A percentile compares a stretch with the other conserved stretches of the same genome.
Conservation (phyloP, 371 early-diverging fungal species). For the Parasitella parasitica region DNA sequence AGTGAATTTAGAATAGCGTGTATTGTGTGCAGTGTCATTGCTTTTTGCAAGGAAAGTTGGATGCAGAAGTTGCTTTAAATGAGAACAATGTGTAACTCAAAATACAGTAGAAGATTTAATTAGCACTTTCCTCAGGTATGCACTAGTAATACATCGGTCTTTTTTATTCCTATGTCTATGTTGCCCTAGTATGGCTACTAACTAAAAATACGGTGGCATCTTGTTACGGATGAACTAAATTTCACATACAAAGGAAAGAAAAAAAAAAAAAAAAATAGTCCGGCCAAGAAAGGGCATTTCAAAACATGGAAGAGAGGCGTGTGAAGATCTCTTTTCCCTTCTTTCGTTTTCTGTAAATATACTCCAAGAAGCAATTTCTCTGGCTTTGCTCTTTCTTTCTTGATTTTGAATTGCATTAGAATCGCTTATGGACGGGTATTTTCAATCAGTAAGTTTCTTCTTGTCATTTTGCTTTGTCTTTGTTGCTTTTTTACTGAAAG, state of each 20-base stretch:
- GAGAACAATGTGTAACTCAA: background rate
- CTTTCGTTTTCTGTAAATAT: background rate
- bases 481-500: background rate
- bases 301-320: conserved; percentile 4
- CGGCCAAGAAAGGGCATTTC: background rate
- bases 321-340: conserved; percentile 15
- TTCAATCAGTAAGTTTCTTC: conserved; percentile 26
- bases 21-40: too few species aligned
- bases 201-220: background rate
- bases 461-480: background rate
- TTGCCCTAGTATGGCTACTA: too few species aligned
- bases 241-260: background rate
- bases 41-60: background rate
- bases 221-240: background rate
- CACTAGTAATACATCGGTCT: background rate
- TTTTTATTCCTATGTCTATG: background rate
- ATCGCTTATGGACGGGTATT: conserved; percentile 28
- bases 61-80: background rate
- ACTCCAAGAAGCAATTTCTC: too few species aligned
- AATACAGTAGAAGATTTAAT: background rate
- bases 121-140: background rate
- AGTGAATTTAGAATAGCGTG: too few species aligned
- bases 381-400: background rate
- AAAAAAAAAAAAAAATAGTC: background rate
- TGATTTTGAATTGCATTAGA: background rate